A percentile compares a stretch with the other conserved stretches of the same genome.
Evolutionary conservation across 768 basidiomycete species (phyloP).

Genomic region (Kwoniella pini): DNA sequence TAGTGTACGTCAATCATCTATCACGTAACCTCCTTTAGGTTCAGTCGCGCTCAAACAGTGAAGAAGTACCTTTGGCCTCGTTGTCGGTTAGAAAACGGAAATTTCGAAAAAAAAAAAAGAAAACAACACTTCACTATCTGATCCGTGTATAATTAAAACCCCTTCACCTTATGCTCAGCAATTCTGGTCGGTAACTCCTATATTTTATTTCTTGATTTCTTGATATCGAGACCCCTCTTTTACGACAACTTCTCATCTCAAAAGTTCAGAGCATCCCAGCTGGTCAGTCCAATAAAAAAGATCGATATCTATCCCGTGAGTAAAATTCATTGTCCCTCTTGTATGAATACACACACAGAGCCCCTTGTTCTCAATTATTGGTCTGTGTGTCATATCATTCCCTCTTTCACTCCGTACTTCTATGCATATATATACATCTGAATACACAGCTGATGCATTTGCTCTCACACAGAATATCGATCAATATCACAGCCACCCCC

Average conservation of each 20-base stretch:
- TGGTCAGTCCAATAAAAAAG: too few species aligned
- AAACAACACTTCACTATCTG: background rate
- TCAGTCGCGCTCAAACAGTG: background rate
- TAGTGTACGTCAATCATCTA: too few species aligned
- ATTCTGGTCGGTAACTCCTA: background rate
- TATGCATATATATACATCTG: background rate
- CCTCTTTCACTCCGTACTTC: background rate
- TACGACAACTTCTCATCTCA: too few species aligned
- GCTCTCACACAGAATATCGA: background rate
- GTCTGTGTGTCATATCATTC: too few species aligned
- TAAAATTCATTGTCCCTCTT: background rate
- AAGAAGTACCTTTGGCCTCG: constrained; percentile 5
- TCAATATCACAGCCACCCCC: constrained; percentile 6
- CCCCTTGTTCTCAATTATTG: background rate
- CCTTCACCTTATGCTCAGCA: background rate
- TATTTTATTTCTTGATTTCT: too few species aligned
- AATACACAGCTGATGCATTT: constrained; percentile 10
- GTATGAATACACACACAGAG: constrained; percentile 1
- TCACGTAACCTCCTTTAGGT: background rate
- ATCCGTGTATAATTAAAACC: background rate
- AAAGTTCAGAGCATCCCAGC: too few species aligned
- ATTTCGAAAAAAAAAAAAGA: background rate
- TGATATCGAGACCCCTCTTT: too few species aligned
- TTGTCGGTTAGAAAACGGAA: background rate
- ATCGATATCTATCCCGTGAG: background rate